Base-by-base conservation (phyloP, 1,139 yeast genomes). In the Debaryomyces sp. region DNA sequence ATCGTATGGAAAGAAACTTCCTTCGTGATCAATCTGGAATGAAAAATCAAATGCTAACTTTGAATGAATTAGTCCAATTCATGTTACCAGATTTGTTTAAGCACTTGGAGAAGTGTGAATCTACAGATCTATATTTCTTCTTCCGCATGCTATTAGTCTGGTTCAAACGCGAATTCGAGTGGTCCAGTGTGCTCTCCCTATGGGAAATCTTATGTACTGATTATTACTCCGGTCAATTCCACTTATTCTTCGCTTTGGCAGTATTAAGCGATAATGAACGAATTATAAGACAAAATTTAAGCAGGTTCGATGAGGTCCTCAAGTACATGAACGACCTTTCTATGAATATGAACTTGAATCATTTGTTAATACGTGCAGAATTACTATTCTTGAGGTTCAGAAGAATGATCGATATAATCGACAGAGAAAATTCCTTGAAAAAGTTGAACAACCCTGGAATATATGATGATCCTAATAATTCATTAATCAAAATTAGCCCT, bases 181-280 rank as follows among this genome's bases (percentile, higher is more conserved):
- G 95, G 81, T 81, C 82, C 47, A 91, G 89, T 51, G 89, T 90
- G 2, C 71, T 88, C 59, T 72, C 81, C 27, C 75, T 94, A 36
- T 94, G 98, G 99, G 98, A 95, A 62, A 84, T 88, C 1, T 73
- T 94, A 50, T 90, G 96, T 86, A 92, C 98, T 0, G 95, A 94
- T 67, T 86, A 72, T 62, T 84, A 88, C 60, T 81, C 92, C 1
- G 84, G 94, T 9, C 98, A 94, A 63, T 91, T 87, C 64, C 96
- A 91, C 58, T 69, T 94, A 41, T 91, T 94, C 61, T 78, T 94
- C 59, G 95, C 96, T 17, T 72, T 94, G 56, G 94, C 96, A 0
- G 85, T 94, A 18, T 76, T 95, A 47, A 96, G 94, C 60, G 91
- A 89, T 59, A 87, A 92, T 65, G 90, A 91, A 59, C 80, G 87